Conservation (phyloP, 495 filamentous ascomycete genomes). For the Podospora bellae-mahoneyi region DNA sequence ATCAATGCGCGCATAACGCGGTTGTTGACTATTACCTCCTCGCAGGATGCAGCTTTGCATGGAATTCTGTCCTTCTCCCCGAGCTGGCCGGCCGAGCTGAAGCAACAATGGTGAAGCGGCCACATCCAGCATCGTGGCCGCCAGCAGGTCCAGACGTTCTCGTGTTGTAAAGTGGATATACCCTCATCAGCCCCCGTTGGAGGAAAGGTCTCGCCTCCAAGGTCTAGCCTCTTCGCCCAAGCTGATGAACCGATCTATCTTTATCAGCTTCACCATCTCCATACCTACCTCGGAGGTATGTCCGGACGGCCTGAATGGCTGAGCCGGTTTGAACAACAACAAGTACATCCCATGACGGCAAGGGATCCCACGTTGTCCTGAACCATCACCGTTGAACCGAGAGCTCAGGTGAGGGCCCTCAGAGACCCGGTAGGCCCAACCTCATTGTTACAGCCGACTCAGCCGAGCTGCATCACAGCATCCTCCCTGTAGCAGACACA, state of each 20-base stretch:
- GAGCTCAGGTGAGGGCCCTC: not conserved
- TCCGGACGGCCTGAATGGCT: not conserved
- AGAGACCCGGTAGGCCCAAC: not conserved
- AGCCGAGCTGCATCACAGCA: no score
- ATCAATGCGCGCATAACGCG: not conserved
- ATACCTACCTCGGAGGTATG: not conserved
- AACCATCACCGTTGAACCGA: not conserved
- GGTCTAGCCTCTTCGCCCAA: not conserved
- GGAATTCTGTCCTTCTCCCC: not conserved
- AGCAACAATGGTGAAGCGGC: not conserved
- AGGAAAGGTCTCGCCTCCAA: not conserved
- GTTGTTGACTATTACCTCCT: not conserved
- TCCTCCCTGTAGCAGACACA: no score
- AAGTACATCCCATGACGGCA: not conserved
- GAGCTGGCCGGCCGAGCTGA: not conserved
- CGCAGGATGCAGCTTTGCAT: not conserved
- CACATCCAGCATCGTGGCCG: not conserved
- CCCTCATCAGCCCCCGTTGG: not conserved
- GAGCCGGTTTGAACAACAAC: not conserved
- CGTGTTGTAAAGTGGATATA: not conserved
- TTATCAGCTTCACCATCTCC: not conserved
- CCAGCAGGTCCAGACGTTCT: not conserved
- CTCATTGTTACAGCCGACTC: not conserved
- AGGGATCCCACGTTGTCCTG: not conserved
- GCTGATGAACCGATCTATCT: not conserved